Base-by-base conservation (phyloP, 805 yeast genomes). In the Schwanniomyces yamadae region DNA sequence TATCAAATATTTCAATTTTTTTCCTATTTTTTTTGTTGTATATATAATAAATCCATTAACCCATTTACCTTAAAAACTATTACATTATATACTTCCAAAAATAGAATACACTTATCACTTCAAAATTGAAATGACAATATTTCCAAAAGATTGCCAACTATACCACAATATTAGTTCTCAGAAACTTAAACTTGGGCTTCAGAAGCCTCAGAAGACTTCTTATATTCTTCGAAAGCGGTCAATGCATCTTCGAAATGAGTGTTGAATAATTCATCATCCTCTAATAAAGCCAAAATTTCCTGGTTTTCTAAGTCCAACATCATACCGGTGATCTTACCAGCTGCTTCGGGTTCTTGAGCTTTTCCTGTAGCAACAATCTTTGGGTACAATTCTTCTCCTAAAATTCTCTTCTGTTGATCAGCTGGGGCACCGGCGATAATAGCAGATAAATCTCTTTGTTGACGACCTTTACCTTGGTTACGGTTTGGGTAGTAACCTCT, bases 291-390 rank as follows among this genome's bases (percentile, higher is more conserved):
- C 58, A 90, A 71, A 55, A 93, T 85, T 72, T 91, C 96, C 57
- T 80, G 80, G 69, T 85, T 86, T 61, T 89, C 95, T 80, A 91
- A 81, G 63, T 90, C 96, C 61, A 93, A 79, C 75, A 93, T 80
- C 98, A 93, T 93, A 75, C 98, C 97, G 50, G 99, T 93, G 64
- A 93, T 87, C 76, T 90, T 91, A 73, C 96, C 96, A 51, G 97
- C 97, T 58, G 95, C 88, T 70, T 89, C 96, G 41, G 84, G 84
- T 60, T 89, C 95, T 54, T 81, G 80, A 55, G 90, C 87, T 71
- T 84, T 84, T 58, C 87, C 89, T 46, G 86, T 80, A 50, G 89
- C 80, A 49, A 83, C 81, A 58, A 93, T 84, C 78, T 82, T 86
- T 60, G 95, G 89, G 78, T 91, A 93, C 61, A 93, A 77, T 62